Conservation (phyloP, 2,329 filamentous ascomycete species). For the Calcarisporium arbuscula region DNA sequence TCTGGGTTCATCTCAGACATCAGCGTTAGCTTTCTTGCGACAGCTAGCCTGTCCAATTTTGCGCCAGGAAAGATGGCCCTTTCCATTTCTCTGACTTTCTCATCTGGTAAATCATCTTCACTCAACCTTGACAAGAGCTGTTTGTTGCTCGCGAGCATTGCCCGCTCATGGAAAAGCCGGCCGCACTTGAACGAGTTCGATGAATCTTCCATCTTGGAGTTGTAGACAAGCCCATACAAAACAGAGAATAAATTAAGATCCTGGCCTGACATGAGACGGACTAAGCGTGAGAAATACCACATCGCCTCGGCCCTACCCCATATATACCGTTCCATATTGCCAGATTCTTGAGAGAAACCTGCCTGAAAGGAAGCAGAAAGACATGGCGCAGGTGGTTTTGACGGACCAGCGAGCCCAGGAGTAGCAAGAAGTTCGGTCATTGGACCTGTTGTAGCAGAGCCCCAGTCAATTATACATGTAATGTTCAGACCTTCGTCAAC, state of each 20-base stretch:
- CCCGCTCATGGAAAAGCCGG: conserved; percentile 10
- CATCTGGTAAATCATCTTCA: conserved; percentile 9
- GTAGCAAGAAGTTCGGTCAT: conserved; percentile 8
- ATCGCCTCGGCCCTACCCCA: conserved; percentile 8
- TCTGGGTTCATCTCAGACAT: not conserved
- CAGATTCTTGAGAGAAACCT: conserved; percentile 3
- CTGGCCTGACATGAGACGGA: conserved; percentile 11
- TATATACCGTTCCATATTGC: not conserved
- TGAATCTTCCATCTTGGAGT: conserved; percentile 1
- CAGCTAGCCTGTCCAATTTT: not conserved
- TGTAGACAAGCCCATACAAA: conserved; percentile 9
- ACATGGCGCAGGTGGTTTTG: conserved; percentile 1
- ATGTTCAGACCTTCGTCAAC: not conserved
- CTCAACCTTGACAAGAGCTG: conserved; percentile 7
- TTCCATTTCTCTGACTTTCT: conserved; percentile 2
- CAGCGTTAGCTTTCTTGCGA: not conserved
- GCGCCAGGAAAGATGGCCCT: not conserved
- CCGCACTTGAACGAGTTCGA: too few relatives aligned
- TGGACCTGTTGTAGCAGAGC: not conserved
- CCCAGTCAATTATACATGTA: not conserved
- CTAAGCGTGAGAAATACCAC: conserved; percentile 11
- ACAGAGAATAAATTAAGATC: conserved; percentile 9
- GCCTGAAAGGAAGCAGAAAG: conserved; percentile 9
- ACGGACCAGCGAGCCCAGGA: conserved; percentile 2
- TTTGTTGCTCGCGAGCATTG: conserved; percentile 4